Evolutionary conservation across 2,329 filamentous ascomycete species (phyloP), one percentile per base, ranked within the genome.

Genomic region (Paracoccidioides brasiliensis): DNA sequence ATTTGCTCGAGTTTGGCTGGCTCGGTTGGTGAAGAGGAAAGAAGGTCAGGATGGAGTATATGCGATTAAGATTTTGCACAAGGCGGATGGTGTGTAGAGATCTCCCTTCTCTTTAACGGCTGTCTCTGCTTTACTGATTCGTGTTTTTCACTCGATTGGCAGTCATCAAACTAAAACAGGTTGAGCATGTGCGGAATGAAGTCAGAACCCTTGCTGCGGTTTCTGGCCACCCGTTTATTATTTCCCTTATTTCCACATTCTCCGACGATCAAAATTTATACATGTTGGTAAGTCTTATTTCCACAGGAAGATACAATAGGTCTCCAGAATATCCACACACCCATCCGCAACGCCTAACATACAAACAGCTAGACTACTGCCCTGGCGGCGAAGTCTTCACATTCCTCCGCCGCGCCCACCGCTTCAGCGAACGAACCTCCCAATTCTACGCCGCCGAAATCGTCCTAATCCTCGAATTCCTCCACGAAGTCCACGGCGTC

Each of bases 391-490:
- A 85, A 68, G 79, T 85, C 53, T 84, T 84, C 66, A 83, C 77
- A 57, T 84, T 84, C 65, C 73, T 85, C 35, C 76, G 82, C 61
- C 74, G 80, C 63, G 78, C 80, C 46, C 75, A 79, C 58, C 76
- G 80, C 58, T 85, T 85, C 67, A 80, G 81, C 66, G 79, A 82
- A 64, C 70, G 76, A 2, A 84, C 80, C 0, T 78, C 81, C 12
- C 78, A 78, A 63, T 84, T 85, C 68, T 85, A 84, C 66, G 82
- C 80, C 28, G 82, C 81, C 32, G 82, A 85, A 64, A 84, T 85
- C 54, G 79, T 81, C 12, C 71, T 85, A 57, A 83, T 83, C 58
- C 70, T 85, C 53, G 81, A 83, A 60, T 84, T 80, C 63, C 70
- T 84, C 53, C 82, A 85, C 65, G 80, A 84, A 62, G 70, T 76